Conservation (phyloP, 306 rosid genomes). For the Lupinus albus region DNA sequence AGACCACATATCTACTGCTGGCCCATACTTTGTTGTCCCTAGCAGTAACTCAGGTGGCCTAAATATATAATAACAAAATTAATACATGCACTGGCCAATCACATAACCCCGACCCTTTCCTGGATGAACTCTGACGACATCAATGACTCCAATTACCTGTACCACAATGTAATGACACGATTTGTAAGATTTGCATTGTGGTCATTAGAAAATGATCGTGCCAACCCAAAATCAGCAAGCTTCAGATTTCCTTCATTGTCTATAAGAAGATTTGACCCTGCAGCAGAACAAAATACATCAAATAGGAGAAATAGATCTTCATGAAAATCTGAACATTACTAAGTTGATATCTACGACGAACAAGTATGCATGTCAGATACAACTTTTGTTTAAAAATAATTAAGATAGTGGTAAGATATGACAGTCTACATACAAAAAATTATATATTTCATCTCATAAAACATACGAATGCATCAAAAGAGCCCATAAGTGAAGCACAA, state of each 20-base stretch:
- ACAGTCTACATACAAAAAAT: neutral
- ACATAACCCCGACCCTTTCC: neutral
- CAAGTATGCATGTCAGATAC: neutral
- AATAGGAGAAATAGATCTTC: conserved; percentile 1
- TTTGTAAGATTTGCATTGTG: conserved; percentile 68
- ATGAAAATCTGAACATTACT: conserved; percentile 3
- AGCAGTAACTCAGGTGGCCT: conserved; percentile 78
- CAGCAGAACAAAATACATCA: conserved; percentile 42
- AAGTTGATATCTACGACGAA: neutral
- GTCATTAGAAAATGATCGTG: conserved; percentile 58
- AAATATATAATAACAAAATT: conserved; percentile 41
- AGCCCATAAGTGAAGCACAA: neutral
- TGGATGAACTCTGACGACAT: neutral
- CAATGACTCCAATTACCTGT: conserved; percentile 51
- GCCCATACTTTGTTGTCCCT: conserved; percentile 75
- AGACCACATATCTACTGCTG: conserved; percentile 84
- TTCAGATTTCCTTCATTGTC: conserved; percentile 74
- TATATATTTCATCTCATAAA: neutral
- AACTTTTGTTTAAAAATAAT: neutral
- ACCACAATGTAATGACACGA: conserved; percentile 77
- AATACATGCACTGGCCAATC: neutral
- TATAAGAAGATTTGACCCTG: conserved; percentile 76
- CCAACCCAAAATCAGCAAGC: conserved; percentile 79
- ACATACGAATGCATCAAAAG: neutral
- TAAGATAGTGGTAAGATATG: neutral